Base-by-base conservation (phyloP, 768 basidiomycete genomes). In the Rhodotorula paludigena region DNA sequence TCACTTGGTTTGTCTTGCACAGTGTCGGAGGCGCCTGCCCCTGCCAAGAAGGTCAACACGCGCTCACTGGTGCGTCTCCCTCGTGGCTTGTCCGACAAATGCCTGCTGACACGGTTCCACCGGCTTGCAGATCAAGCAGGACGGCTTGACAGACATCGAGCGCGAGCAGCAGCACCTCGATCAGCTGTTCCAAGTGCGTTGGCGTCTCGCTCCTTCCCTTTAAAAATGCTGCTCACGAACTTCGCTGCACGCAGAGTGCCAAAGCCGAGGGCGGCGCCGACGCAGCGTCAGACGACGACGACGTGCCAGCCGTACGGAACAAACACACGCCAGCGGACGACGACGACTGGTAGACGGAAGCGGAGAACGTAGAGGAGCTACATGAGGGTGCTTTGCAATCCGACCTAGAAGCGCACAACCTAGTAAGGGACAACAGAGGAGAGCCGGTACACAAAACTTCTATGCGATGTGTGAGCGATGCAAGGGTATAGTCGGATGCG, bases 21-120 rank as follows among this genome's bases (percentile, higher is more conserved):
- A 79, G 79, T 80, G 4, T 80, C 80, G 1, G 66, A 77, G 71
- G 78, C 78, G 36, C 79, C 79, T 0, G 73, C 75, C n/a, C 71
- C 73, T 0, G 52, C 66, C 7, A 69, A 76, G 2, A 52, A 61
- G 2, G 71, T 72, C 30, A 77, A 71, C 49, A 74, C 74, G 12
- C 66, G 71, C 21, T 64, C 71, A 20, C 66, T 71, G 62, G 74
- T 69, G 12, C 35, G 66, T 38, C 12, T 35, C 36, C 12, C 44
- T 57, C 16, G 32, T n/a, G n/a, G n/a, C n/a, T n/a, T n/a, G n/a
- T n/a, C n/a, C n/a, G n/a, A n/a, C n/a, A n/a, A n/a, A n/a, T n/a
- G n/a, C n/a, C n/a, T 21, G 45, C 45, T 47, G 45, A 47, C 45
- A 73, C 59, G 74, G 73, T 32, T 69, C 73, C 20, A 66, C 74